These are phyloP conservation scores for Raffaelea deltoideospora DNA, from an alignment of 2,329 filamentous ascomycete genomes.

Conservation along the genomic window DNA sequence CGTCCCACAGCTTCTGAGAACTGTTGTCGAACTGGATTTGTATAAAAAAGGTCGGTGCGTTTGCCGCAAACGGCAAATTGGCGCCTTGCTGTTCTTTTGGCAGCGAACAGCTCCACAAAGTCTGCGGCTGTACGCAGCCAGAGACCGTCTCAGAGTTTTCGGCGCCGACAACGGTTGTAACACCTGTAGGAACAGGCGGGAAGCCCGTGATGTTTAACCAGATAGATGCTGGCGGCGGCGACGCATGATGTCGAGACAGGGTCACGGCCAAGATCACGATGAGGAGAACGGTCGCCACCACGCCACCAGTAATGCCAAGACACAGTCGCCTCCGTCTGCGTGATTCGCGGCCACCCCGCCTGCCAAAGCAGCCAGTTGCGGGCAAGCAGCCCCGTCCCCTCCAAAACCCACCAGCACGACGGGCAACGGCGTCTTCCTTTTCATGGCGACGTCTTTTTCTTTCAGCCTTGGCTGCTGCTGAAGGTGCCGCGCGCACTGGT, in stretches of 20 bases:
- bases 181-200: constrained; percentile 72
- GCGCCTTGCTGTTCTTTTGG: constrained; percentile 61
- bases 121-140: constrained; percentile 56
- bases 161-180: constrained; percentile 63
- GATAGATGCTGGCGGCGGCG: constrained; percentile 18
- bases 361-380: constrained; percentile 48
- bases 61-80: constrained; percentile 45
- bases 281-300: constrained; percentile 33
- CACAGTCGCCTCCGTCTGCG: constrained; percentile 48
- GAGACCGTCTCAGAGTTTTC: constrained; percentile 48
- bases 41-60: constrained; percentile 66
- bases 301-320: constrained; percentile 30
- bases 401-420: constrained; percentile 46
- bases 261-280: constrained; percentile 42
- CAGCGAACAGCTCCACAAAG: constrained; percentile 74
- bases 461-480: constrained; percentile 27
- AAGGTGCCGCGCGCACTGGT: constrained; percentile 8
- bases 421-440: constrained; percentile 48
- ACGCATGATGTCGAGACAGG: constrained; percentile 27
- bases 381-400: constrained; percentile 49
- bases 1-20: constrained; percentile 34
- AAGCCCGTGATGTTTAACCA: constrained; percentile 82
- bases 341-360: constrained; percentile 47
- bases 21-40: constrained; percentile 60
- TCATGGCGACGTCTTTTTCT: constrained; percentile 40